Conservation (phyloP, 495 filamentous ascomycete genomes). For the Talaromyces stipitatus region DNA sequence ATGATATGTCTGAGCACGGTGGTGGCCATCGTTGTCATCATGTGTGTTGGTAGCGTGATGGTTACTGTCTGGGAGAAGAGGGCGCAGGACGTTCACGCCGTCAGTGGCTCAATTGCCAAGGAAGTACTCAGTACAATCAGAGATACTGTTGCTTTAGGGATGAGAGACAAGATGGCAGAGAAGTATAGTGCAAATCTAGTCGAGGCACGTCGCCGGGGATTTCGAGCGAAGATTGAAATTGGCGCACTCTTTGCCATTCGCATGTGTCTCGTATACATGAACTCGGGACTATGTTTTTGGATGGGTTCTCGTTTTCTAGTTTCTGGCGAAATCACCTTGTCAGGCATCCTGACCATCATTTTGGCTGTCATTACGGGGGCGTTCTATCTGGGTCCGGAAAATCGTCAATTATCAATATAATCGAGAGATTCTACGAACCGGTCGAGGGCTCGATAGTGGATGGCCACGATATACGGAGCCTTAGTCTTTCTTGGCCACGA, state of each 20-base stretch:
- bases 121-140: constrained; percentile 9
- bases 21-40: constrained; percentile 3
- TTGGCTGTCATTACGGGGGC: constrained; percentile 8
- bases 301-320: constrained; percentile 11
- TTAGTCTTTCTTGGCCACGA: constrained; percentile 36
- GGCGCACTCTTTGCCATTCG: constrained; percentile 1
- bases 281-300: constrained; percentile 17
- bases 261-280: constrained; percentile 9
- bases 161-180: constrained; percentile 4
- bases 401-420: constrained; percentile 55
- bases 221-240: background rate
- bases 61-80: background rate
- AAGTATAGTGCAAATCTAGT: constrained; percentile 8
- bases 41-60: background rate
- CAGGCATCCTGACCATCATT: constrained; percentile 5
- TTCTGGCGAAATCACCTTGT: background rate
- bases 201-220: constrained; percentile 6
- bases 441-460: constrained; percentile 47
- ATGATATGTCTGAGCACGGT: constrained; percentile 13
- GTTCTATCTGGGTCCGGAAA: constrained; percentile 59
- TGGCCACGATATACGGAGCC: constrained; percentile 40
- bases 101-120: constrained; percentile 30
- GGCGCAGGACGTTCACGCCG: constrained; percentile 22
- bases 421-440: constrained; percentile 58
- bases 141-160: constrained; percentile 10